Evolutionary conservation across 768 basidiomycete genomes (phyloP).

Genomic region (Lactifluus echinatus): DNA sequence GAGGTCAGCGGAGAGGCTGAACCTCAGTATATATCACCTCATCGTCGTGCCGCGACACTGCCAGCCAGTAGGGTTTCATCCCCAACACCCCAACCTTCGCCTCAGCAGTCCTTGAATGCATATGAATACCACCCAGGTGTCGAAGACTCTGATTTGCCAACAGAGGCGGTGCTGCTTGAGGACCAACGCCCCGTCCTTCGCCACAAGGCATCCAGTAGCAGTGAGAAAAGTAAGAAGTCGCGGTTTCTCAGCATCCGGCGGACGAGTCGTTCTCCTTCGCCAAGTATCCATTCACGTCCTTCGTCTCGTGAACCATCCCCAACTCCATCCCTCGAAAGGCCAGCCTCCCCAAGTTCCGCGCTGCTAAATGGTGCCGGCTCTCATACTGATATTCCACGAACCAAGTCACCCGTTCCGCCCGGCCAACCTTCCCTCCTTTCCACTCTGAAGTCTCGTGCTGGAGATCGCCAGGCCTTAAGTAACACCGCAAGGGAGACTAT

Average conservation of each 20-base stretch:
- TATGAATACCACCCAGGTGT: not conserved
- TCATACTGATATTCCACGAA: not conserved
- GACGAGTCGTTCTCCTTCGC: constrained; percentile 10
- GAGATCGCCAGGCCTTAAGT: constrained; percentile 78
- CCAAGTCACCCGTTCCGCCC: not conserved
- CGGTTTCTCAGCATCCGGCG: constrained; percentile 14
- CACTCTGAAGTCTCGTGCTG: constrained; percentile 64
- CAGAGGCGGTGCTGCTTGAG: not conserved
- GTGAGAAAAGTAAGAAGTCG: constrained; percentile 13
- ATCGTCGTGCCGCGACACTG: not conserved
- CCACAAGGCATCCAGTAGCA: constrained; percentile 8
- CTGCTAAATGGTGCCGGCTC: not conserved
- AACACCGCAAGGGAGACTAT: constrained; percentile 83
- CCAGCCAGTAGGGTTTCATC: constrained; percentile 7
- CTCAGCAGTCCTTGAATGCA: not conserved
- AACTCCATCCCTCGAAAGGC: constrained; percentile 6
- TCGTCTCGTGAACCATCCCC: constrained; percentile 15
- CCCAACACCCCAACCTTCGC: not conserved
- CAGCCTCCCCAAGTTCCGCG: constrained; percentile 4
- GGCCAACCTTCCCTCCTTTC: constrained; percentile 42
- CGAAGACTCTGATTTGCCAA: not conserved
- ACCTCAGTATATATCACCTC: not conserved
- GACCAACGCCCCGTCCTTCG: constrained; percentile 5
- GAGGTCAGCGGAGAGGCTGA: constrained; percentile 19
- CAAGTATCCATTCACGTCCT: not conserved